phyloP scores from a whole-genome alignment of 306 rosid species.

The Prunus mira region DNA sequence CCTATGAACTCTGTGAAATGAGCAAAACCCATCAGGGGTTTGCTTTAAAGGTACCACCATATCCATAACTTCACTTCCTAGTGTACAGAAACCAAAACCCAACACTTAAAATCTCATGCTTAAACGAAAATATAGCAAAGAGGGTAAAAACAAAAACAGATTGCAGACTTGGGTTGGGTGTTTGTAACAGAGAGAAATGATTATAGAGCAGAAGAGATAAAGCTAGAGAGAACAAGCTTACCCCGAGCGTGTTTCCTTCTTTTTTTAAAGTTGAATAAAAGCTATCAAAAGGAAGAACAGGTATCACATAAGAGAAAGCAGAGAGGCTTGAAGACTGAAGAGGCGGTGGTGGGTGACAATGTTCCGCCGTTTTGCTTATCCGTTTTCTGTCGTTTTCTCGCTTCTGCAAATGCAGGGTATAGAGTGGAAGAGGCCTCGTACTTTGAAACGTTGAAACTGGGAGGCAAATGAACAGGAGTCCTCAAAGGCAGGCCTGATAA shows the following conservation, averaged over 20 bases:
- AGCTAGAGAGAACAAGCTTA: conserved; percentile 13
- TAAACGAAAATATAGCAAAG: neutral
- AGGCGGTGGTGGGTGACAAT: conserved; percentile 6
- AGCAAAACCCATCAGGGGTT: conserved; percentile 44
- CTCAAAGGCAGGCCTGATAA: neutral
- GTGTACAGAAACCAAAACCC: conserved; percentile 10
- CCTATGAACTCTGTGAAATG: conserved; percentile 38
- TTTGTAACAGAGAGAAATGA: neutral
- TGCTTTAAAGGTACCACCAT: conserved; percentile 32
- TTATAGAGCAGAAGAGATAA: neutral
- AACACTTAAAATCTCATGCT: conserved; percentile 17
- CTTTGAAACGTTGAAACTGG: neutral
- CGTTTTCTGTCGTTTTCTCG: conserved; percentile 14
- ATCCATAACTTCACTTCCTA: conserved; percentile 36
- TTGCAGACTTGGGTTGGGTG: neutral
- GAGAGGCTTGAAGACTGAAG: neutral
- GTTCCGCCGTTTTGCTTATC: conserved; percentile 31
- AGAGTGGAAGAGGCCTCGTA: neutral
- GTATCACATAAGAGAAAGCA: neutral
- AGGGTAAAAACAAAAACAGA: neutral
- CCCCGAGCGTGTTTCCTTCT: conserved; percentile 4
- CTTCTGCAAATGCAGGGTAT: neutral
- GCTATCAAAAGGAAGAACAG: neutral
- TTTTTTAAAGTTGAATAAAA: neutral
- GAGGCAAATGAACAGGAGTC: neutral